Evolutionary conservation across 164 flowering plant species (phyloP).

Genomic region (Amborella trichopoda): DNA sequence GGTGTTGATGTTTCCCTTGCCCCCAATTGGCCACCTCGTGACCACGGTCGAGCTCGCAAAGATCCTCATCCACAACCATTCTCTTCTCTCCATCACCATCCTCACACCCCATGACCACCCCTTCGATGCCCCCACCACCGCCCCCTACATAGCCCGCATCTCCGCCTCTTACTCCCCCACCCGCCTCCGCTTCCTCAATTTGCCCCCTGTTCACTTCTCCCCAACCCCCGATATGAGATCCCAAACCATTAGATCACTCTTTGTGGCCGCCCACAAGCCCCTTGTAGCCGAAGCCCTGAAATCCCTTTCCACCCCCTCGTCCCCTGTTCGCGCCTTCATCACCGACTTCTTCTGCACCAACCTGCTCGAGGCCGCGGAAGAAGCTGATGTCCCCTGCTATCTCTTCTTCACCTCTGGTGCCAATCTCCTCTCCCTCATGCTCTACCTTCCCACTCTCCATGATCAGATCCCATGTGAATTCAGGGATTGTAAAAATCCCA

Average conservation of each 20-base stretch:
- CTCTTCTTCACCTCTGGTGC: slow-evolving; percentile 5
- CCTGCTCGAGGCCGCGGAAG: slow-evolving; percentile 1
- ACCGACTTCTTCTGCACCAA: slow-evolving; percentile 5
- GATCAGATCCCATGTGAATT: not conserved
- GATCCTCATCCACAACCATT: not conserved
- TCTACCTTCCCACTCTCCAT: slow-evolving; percentile 6
- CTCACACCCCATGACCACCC: not conserved
- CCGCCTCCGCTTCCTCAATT: slow-evolving; percentile 1
- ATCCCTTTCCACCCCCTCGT: not conserved
- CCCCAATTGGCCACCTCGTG: slow-evolving; percentile 1
- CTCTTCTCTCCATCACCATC: slow-evolving; percentile 4
- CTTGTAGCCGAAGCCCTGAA: not conserved
- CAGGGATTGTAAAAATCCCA: not conserved
- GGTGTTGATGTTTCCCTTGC: slow-evolving; percentile 1
- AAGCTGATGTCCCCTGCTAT: slow-evolving; percentile 8
- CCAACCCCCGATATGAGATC: not conserved
- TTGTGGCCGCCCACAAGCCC: not conserved
- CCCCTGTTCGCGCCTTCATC: slow-evolving; percentile 2
- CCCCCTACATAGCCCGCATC: not conserved
- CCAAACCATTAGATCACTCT: not conserved
- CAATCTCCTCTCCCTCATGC: slow-evolving; percentile 3
- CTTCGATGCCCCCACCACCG: not conserved
- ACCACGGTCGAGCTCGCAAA: slow-evolving; percentile 6
- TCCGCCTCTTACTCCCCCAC: slow-evolving; percentile 1
- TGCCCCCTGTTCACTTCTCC: slow-evolving; percentile 1